Percentiles rank a stretch among this genome's conserved stretches.
These are phyloP conservation scores for Dichomitus squalens DNA, from an alignment of 1,284 basidiomycete genomes.

Conservation along the genomic window DNA sequence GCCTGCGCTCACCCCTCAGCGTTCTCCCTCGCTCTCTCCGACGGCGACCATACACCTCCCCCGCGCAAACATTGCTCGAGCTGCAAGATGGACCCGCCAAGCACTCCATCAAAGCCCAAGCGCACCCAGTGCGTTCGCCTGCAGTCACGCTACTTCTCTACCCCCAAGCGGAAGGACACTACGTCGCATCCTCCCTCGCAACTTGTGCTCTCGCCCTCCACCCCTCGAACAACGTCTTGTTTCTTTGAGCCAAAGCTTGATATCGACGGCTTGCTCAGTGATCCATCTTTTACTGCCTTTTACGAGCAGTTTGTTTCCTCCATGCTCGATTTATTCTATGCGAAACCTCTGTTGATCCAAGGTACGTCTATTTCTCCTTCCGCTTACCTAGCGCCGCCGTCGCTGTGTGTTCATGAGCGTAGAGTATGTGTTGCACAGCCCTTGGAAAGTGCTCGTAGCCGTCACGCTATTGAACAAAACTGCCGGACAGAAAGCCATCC, in stretches of 20 bases:
- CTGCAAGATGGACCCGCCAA: not conserved
- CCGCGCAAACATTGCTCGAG: too few relatives aligned
- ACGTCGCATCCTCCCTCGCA: not conserved
- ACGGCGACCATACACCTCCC: too few relatives aligned
- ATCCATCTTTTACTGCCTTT: constrained; percentile 15
- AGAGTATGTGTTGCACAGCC: constrained; percentile 51
- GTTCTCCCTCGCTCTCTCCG: too few relatives aligned
- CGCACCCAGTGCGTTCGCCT: not conserved
- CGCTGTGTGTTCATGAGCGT: not conserved
- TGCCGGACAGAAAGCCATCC: constrained; percentile 50
- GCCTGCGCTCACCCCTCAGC: too few relatives aligned
- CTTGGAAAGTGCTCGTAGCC: constrained; percentile 58
- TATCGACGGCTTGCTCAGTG: not conserved
- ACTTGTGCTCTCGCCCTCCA: not conserved
- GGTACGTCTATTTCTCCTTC: constrained; percentile 4
- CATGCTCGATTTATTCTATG: constrained; percentile 19
- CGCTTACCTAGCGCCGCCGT: too few relatives aligned
- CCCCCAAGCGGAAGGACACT: not conserved
- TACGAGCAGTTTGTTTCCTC: constrained; percentile 15
- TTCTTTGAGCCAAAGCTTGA: constrained; percentile 6
- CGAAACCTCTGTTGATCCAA: constrained; percentile 29
- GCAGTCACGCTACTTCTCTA: constrained; percentile 7
- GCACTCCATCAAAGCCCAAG: not conserved
- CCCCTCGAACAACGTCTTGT: not conserved
- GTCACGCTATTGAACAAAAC: constrained; percentile 61